Conservation (phyloP, 495 filamentous ascomycete genomes). For the Cryomyces antarcticus region DNA sequence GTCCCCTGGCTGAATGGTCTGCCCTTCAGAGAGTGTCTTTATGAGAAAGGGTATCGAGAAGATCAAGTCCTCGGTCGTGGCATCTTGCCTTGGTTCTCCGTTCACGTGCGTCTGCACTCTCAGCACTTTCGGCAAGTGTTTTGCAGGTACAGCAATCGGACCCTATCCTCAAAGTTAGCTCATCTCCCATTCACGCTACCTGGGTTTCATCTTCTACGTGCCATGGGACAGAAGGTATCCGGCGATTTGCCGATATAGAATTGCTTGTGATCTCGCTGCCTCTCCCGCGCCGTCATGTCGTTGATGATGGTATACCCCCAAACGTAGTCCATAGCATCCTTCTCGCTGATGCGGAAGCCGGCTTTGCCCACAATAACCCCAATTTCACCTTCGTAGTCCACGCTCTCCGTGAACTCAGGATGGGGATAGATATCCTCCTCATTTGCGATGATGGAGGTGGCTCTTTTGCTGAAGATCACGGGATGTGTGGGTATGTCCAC, state of each 20-base stretch:
- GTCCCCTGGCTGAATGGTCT: slow-evolving; percentile 25
- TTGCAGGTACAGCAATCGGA: slow-evolving; percentile 29
- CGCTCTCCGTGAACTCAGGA: slow-evolving; percentile 26
- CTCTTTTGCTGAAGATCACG: slow-evolving; percentile 33
- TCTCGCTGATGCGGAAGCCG: slow-evolving; percentile 24
- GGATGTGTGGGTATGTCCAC: slow-evolving; percentile 25
- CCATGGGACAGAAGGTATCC: slow-evolving; percentile 36
- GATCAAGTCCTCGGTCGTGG: slow-evolving; percentile 24
- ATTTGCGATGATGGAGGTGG: slow-evolving; percentile 30
- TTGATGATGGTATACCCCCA: slow-evolving; percentile 40
- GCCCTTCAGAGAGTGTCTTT: slow-evolving; percentile 22
- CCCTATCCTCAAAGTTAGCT: slow-evolving; percentile 13
- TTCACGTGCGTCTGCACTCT: slow-evolving; percentile 26
- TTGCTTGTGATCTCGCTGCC: slow-evolving; percentile 36
- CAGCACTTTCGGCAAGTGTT: slow-evolving; percentile 20
- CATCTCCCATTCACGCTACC: neutral
- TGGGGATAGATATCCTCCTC: slow-evolving; percentile 27
- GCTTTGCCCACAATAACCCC: slow-evolving; percentile 33
- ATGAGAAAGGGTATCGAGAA: slow-evolving; percentile 25
- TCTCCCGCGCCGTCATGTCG: slow-evolving; percentile 33
- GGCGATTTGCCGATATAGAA: slow-evolving; percentile 35
- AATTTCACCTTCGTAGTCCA: slow-evolving; percentile 38
- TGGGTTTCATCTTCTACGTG: slow-evolving; percentile 2
- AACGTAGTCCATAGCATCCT: slow-evolving; percentile 29
- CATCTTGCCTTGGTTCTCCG: slow-evolving; percentile 23